Base-by-base conservation (phyloP, 1,139 yeast genomes). In the Zygosaccharomyces pseudobailii region DNA sequence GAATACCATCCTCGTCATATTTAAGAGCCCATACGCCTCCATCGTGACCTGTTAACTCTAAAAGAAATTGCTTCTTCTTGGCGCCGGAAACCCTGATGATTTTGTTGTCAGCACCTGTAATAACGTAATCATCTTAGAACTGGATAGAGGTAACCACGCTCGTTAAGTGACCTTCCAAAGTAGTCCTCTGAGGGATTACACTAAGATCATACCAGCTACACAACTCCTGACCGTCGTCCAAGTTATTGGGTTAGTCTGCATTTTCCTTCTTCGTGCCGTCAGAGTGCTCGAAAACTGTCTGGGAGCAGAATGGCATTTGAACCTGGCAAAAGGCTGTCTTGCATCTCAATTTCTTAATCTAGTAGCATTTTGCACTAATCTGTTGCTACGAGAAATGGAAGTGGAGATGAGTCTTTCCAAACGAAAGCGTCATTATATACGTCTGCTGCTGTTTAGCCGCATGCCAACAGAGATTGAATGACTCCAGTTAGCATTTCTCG, bases 21-120 rank as follows among this genome's bases (percentile, higher is more conserved):
- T 92, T 89, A 63, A 92, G 73, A 1, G 98, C 97, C 99, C 99
- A 92, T 7, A 94, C 98, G 24, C 98, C 98, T 41, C 97, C 97
- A 50, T 87, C 95, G 62, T 92, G 98, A 9, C 97, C 97, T 46
- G 76, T 74, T 43, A 92, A 72, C 2, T 86, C 84, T 42, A 80
- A 74, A n/a, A 84, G 60, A 40, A 84, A 71, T 40, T 72, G 71
- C 4, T 97, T 97, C 0, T 87, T 82, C 32, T 74, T 71, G 3
- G 96, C 82, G 55, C 86, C 84, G 65, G 87, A 89, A 7, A 94
- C 82, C 52, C 87, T 82, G 52, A 92, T 87, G 58, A 82, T 78
- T 55, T 80, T 80, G 57, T 88, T 96, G 59, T 90, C 97, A 1
- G 95, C 90, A 30, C 97, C 97, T 3, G 97, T 89, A 49, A 92